A percentile compares a stretch with the other conserved stretches of the same genome.
Evolutionary conservation across 306 rosid species (phyloP).

Genomic region (Ceratonia siliqua): DNA sequence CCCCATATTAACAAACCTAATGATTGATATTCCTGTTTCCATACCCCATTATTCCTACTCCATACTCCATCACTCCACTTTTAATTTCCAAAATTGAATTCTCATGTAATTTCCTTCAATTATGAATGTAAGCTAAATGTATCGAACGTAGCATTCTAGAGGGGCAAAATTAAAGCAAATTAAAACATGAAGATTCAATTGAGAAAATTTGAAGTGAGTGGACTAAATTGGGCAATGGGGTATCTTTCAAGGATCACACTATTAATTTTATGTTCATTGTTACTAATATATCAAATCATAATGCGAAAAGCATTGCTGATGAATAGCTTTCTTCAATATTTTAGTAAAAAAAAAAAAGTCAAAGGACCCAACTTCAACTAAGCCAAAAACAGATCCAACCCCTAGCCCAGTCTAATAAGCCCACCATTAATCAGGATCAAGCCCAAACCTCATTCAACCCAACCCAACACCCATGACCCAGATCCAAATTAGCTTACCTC

Average conservation of each 20-base stretch:
- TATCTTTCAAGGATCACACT: background rate
- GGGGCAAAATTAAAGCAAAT: background rate
- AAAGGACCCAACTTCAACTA: no score
- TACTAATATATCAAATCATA: background rate
- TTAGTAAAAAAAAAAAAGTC: no score
- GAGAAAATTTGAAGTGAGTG: background rate
- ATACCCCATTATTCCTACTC: background rate
- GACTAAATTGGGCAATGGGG: background rate
- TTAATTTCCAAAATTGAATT: background rate
- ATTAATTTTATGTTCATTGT: background rate
- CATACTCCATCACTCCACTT: background rate
- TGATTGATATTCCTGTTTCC: background rate
- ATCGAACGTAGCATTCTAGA: background rate
- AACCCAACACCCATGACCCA: no score
- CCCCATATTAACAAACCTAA: background rate
- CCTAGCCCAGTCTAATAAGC: no score
- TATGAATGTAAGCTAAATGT: background rate
- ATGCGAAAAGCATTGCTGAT: conserved; percentile 32
- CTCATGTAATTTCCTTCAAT: background rate
- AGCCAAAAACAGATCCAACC: no score
- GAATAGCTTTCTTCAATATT: conserved; percentile 26
- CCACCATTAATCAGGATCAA: no score
- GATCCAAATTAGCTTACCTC: no score
- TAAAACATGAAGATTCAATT: conserved; percentile 13
- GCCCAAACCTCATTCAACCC: no score